Evolutionary conservation across 371 early-diverging fungal species (phyloP).

Genomic region (Rhizopus arrhizus): DNA sequence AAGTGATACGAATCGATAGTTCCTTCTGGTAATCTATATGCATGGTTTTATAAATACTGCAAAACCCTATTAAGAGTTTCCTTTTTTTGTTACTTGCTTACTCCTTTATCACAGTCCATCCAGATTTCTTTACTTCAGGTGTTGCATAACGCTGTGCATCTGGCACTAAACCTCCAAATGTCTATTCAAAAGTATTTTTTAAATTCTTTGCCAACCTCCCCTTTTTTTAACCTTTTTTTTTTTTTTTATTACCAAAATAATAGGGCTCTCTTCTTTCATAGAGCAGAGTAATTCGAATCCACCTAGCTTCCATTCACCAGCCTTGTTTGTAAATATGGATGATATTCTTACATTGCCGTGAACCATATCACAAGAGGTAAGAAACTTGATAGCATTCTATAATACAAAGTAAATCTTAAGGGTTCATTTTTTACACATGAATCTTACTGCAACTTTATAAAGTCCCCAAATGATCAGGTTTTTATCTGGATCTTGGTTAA

Average conservation of each 20-base stretch:
- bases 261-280: conserved; percentile 71
- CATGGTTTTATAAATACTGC: not conserved
- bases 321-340: conserved; percentile 83
- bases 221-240: not conserved
- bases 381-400: conserved; percentile 83
- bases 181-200: conserved; percentile 32
- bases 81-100: conserved; percentile 27
- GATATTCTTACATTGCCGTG: conserved; percentile 83
- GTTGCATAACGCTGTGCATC: conserved; percentile 71
- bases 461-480: conserved; percentile 85
- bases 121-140: conserved; percentile 73
- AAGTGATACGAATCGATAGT: conserved; percentile 82
- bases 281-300: conserved; percentile 83
- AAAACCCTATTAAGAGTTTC: not conserved
- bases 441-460: conserved; percentile 82
- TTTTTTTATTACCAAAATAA: conserved; percentile 54
- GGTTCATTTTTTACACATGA: not conserved
- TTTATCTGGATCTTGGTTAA: conserved; percentile 58
- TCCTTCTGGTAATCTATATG: conserved; percentile 39
- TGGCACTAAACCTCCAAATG: conserved; percentile 68
- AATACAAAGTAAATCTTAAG: conserved; percentile 6
- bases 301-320: conserved; percentile 94
- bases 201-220: not conserved
- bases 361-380: conserved; percentile 85
- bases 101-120: conserved; percentile 71